A percentile compares a stretch with the other conserved stretches of the same genome.
phyloP scores from a whole-genome alignment of 306 rosid species.

The Vicia villosa region DNA sequence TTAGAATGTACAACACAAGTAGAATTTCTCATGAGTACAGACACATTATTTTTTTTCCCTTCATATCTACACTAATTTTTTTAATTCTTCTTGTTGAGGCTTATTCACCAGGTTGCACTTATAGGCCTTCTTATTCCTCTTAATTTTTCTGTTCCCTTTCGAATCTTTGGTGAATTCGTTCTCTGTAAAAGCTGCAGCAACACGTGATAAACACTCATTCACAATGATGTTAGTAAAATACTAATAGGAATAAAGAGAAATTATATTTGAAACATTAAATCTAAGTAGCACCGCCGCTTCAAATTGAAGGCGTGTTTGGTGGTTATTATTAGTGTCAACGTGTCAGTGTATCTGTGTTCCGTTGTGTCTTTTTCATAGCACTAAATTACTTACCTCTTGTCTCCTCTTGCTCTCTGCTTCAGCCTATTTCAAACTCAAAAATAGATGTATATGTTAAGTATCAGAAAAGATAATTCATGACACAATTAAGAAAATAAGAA shows the following conservation, averaged over 20 bases:
- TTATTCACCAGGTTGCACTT: slow-evolving; percentile 57
- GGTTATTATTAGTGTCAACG: too few species aligned
- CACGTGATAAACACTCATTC: not conserved
- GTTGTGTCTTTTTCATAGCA: too few species aligned
- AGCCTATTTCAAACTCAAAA: slow-evolving; percentile 46
- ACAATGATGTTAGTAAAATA: not conserved
- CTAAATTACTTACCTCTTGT: slow-evolving; percentile 45
- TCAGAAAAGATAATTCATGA: not conserved
- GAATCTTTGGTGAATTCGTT: slow-evolving; percentile 37
- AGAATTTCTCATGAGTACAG: not conserved
- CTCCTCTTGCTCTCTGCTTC: slow-evolving; percentile 55
- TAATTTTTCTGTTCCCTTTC: slow-evolving; percentile 49
- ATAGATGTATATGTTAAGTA: slow-evolving; percentile 16
- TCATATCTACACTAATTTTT: slow-evolving; percentile 4
- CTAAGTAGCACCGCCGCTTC: too few species aligned
- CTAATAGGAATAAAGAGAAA: too few species aligned
- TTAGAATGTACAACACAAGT: not conserved
- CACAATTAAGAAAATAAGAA: not conserved
- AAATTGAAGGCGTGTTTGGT: too few species aligned
- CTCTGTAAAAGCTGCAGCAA: slow-evolving; percentile 41
- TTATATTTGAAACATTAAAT: too few species aligned
- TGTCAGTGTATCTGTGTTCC: too few species aligned
- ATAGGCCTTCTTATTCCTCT: slow-evolving; percentile 54
- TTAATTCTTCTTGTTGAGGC: not conserved
- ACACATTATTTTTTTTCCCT: slow-evolving; percentile 28